Conservation (phyloP, 768 basidiomycete genomes). For the Auricularia cornea region DNA sequence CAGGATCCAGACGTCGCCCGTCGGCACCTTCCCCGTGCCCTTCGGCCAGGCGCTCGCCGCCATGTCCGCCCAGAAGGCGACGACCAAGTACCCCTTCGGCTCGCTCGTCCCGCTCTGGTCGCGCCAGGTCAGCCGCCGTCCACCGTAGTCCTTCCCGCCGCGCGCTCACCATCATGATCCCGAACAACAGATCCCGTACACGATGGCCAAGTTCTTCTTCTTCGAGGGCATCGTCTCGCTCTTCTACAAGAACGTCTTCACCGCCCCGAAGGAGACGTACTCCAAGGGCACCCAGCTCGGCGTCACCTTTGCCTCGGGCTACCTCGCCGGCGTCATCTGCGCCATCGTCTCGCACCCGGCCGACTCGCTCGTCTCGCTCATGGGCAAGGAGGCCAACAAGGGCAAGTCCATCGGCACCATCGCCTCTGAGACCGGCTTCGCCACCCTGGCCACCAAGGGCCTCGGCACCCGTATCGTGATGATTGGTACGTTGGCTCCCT, state of each 20-base stretch:
- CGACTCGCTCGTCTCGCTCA: conserved; percentile 86
- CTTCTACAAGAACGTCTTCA: conserved; percentile 85
- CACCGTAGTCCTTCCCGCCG: too few species aligned
- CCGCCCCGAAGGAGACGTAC: conserved; percentile 68
- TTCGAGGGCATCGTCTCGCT: conserved; percentile 81
- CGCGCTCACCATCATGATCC: too few species aligned
- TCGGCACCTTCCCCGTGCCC: conserved; percentile 67
- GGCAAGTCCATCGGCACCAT: conserved; percentile 70
- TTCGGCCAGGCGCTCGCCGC: conserved; percentile 64
- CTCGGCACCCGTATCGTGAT: conserved; percentile 80
- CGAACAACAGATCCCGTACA: conserved; percentile 76
- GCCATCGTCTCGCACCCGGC: conserved; percentile 96
- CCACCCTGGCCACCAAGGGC: conserved; percentile 69
- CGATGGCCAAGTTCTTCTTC: conserved; percentile 99
- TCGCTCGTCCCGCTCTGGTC: conserved; percentile 83
- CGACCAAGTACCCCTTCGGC: conserved; percentile 80
- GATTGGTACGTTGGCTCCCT: conserved; percentile 45
- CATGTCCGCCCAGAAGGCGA: conserved; percentile 57
- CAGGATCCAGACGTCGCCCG: conserved; percentile 75
- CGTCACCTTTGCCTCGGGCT: conserved; percentile 83
- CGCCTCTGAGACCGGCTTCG: conserved; percentile 59
- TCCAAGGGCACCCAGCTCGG: conserved; percentile 79
- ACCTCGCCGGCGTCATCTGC: conserved; percentile 92
- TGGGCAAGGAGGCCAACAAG: conserved; percentile 83
- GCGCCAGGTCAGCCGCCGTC: conserved; percentile 61